Evolutionary conservation across 352 stramenopile genomes (phyloP).

Genomic region (Pythium volutum): DNA sequence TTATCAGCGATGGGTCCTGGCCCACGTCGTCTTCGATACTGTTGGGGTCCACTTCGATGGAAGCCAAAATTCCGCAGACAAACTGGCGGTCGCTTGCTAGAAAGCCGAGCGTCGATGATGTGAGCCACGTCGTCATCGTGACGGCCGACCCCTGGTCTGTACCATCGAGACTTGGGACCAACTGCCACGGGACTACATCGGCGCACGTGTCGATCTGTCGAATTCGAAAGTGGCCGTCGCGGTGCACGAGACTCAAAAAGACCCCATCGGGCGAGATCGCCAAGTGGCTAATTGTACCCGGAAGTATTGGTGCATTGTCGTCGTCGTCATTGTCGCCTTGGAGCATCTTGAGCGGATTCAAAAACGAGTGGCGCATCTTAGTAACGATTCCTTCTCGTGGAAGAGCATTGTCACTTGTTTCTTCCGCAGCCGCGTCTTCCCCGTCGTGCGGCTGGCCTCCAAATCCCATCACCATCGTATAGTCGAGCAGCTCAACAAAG

Average conservation of each 20-base stretch:
- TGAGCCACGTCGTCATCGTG: slow-evolving; percentile 18
- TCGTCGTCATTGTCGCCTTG: slow-evolving; percentile 12
- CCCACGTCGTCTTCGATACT: neutral
- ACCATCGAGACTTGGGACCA: slow-evolving; percentile 10
- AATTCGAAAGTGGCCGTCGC: slow-evolving; percentile 38
- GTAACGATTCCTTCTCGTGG: slow-evolving; percentile 8
- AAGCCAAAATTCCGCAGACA: slow-evolving; percentile 2
- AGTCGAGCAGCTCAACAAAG: slow-evolving; percentile 56
- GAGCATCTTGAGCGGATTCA: slow-evolving; percentile 25
- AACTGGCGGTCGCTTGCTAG: neutral
- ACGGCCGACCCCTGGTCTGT: neutral
- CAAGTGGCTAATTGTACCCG: slow-evolving; percentile 20
- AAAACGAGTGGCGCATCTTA: slow-evolving; percentile 18
- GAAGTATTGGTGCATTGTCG: slow-evolving; percentile 1
- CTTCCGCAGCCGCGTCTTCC: neutral
- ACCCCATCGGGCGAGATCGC: slow-evolving; percentile 44
- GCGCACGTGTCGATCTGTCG: slow-evolving; percentile 64
- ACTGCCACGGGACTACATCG: slow-evolving; percentile 55
- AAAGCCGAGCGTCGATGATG: slow-evolving; percentile 10
- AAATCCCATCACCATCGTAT: slow-evolving; percentile 52
- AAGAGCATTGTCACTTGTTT: too few species aligned
- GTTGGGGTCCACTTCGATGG: neutral
- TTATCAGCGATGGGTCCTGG: neutral
- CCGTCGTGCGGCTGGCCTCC: neutral
- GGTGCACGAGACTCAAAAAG: slow-evolving; percentile 57